Conservation (phyloP, 306 rosid genomes). For the Cotoneaster glaucophyllus region DNA sequence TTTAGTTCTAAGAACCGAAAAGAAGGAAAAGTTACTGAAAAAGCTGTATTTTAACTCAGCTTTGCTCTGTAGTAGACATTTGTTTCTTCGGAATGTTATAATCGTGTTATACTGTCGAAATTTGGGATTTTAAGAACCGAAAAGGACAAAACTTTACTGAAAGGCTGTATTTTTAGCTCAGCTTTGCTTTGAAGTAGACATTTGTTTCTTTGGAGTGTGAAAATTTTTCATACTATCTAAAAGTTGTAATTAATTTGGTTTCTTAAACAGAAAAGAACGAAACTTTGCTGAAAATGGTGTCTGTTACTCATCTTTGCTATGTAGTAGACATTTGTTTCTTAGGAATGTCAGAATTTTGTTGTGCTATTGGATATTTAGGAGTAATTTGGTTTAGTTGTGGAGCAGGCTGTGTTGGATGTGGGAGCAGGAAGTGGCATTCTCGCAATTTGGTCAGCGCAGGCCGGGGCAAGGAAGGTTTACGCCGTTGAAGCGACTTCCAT, state of each 20-base stretch:
- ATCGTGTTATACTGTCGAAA: background rate
- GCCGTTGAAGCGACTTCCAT: constrained; percentile 97
- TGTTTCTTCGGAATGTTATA: background rate
- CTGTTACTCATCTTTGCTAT: background rate
- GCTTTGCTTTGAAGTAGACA: background rate
- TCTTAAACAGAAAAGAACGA: background rate
- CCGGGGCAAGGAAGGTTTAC: constrained; percentile 95
- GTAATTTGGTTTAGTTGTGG: constrained; percentile 24
- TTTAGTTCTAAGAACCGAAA: background rate
- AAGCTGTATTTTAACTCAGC: background rate
- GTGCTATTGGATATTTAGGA: background rate
- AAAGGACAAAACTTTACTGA: background rate
- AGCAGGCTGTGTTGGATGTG: constrained; percentile 90
- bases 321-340: background rate
- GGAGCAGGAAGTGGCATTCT: constrained; percentile 99
- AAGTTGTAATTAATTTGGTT: constrained; percentile 18
- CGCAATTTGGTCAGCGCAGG: constrained; percentile 98
- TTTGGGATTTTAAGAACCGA: constrained; percentile 3
- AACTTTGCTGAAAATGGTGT: background rate
- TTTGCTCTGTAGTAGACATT: background rate
- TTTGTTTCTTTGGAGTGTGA: background rate
- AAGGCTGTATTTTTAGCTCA: background rate
- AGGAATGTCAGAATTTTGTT: background rate
- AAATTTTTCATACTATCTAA: background rate
- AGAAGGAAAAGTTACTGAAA: background rate